A percentile compares a stretch with the other conserved stretches of the same genome.
These are phyloP conservation scores for Skeletonema potamos DNA, from an alignment of 108 stramenopile genomes.

Conservation along the genomic window DNA sequence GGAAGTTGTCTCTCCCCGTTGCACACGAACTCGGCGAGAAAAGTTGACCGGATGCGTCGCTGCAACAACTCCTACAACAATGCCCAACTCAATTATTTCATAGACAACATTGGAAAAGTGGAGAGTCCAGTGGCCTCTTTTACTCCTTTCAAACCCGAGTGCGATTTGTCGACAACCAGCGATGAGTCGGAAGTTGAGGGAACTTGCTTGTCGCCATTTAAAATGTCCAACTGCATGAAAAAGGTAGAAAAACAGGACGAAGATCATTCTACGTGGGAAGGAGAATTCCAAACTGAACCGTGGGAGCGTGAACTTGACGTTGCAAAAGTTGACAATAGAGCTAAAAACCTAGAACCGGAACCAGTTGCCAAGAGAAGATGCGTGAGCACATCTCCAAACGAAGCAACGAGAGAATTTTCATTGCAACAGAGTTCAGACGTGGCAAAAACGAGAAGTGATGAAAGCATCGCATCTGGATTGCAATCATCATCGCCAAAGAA, in stretches of 20 bases:
- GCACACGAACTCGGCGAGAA: background rate
- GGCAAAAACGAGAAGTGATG: background rate
- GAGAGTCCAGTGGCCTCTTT: background rate
- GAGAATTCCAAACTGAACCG: background rate
- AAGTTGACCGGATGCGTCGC: too few relatives aligned
- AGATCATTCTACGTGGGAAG: background rate
- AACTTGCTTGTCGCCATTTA: background rate
- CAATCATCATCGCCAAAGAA: background rate
- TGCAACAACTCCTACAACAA: background rate
- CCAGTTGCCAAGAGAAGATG: background rate
- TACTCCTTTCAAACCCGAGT: background rate
- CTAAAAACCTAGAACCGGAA: background rate
- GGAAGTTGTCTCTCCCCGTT: background rate
- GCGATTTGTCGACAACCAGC: background rate
- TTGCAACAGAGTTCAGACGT: background rate
- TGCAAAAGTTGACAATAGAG: background rate
- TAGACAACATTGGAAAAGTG: background rate
- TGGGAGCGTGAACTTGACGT: background rate
- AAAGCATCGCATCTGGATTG: background rate
- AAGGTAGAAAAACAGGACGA: background rate
- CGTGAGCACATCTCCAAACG: background rate
- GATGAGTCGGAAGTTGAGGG: background rate
- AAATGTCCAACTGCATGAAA: background rate
- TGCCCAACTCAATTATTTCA: background rate
- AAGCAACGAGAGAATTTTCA: background rate